Conservation (phyloP, 176 grass and related monocot species). For the Bromus sterilis region DNA sequence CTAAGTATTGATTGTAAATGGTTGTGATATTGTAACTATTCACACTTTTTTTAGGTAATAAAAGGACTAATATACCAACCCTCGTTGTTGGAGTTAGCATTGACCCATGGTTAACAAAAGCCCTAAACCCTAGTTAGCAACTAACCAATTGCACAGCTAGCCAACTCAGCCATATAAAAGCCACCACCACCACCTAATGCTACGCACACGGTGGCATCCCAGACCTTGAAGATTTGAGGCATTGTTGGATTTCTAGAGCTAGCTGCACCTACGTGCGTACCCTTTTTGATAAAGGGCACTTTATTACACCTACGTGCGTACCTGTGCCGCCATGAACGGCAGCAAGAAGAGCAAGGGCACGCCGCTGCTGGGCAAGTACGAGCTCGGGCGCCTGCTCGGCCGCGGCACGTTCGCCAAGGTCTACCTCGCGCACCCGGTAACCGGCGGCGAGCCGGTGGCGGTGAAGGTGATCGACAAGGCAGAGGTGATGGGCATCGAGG, state of each 20-base stretch:
- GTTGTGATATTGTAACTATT: not conserved
- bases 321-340: conserved; percentile 1
- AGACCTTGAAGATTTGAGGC: not conserved
- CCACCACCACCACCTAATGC: conserved; percentile 6
- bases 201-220: not conserved
- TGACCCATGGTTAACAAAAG: not conserved
- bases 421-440: conserved; percentile 52
- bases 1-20: too few relatives aligned
- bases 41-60: too few relatives aligned
- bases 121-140: not conserved
- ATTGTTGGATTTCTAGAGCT: not conserved
- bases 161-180: conserved; percentile 31
- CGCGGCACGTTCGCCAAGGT: conserved; percentile 90
- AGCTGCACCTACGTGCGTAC: too few relatives aligned
- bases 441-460: conserved; percentile 41
- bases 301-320: not conserved
- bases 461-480: conserved; percentile 84
- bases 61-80: too few relatives aligned
- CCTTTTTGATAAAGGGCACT: too few relatives aligned
- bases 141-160: conserved; percentile 6
- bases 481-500: conserved; percentile 22
- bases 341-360: conserved; percentile 5
- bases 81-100: not conserved
- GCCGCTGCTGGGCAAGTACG: conserved; percentile 68
- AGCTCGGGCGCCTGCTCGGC: conserved; percentile 56